These are phyloP conservation scores for Megacollybia marginata DNA, from an alignment of 768 basidiomycete species.

Conservation along the genomic window DNA sequence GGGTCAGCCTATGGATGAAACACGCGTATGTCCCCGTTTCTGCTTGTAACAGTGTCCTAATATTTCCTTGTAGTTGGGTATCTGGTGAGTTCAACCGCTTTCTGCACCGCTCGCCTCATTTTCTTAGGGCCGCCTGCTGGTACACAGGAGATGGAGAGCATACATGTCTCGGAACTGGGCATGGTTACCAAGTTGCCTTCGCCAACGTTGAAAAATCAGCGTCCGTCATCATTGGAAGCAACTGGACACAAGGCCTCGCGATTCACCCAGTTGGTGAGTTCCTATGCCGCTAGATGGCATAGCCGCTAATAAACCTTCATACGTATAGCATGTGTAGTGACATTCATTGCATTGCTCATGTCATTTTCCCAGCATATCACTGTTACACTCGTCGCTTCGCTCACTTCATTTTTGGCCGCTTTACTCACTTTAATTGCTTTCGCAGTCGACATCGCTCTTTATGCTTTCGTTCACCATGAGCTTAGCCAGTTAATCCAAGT, in stretches of 20 bases:
- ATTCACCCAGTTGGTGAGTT: constrained; percentile 68
- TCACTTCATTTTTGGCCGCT: constrained; percentile 65
- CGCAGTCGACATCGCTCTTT: constrained; percentile 71
- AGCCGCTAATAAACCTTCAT: not conserved
- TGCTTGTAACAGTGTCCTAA: constrained; percentile 4
- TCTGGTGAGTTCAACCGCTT: constrained; percentile 44
- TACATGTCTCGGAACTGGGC: constrained; percentile 42
- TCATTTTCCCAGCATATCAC: constrained; percentile 43
- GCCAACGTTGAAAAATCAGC: constrained; percentile 26
- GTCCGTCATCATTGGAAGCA: constrained; percentile 36
- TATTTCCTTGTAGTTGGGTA: constrained; percentile 46
- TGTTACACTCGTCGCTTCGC: constrained; percentile 43
- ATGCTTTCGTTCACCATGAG: constrained; percentile 50
- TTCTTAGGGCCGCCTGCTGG: constrained; percentile 54
- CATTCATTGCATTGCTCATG: constrained; percentile 49
- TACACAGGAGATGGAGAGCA: constrained; percentile 36
- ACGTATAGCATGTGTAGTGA: constrained; percentile 39
- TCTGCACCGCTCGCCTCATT: not conserved
- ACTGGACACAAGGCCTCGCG: constrained; percentile 70
- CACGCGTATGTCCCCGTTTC: constrained; percentile 40
- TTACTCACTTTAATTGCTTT: constrained; percentile 65
- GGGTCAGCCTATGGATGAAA: constrained; percentile 28
- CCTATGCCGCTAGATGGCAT: not conserved
- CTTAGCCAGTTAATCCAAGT: constrained; percentile 42
- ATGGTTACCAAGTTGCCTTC: constrained; percentile 48